Conservation (phyloP, 805 yeast genomes). For the Dipodascus geniculatus region DNA sequence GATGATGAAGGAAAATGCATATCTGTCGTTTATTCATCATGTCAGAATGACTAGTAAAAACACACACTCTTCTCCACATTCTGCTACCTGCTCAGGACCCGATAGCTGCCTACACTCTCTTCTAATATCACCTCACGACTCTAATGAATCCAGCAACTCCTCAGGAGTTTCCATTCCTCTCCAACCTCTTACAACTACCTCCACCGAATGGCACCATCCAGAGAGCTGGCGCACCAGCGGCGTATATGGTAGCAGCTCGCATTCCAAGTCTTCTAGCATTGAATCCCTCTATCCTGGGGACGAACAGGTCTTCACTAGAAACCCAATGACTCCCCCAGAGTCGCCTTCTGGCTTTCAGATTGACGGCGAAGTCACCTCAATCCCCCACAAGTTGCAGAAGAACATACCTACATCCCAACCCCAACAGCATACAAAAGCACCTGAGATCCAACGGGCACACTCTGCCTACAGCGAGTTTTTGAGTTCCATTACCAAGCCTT, state of each 20-base stretch:
- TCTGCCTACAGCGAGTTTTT: neutral
- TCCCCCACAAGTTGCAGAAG: neutral
- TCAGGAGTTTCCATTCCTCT: neutral
- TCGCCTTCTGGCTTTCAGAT: constrained; percentile 1
- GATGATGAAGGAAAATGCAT: constrained; percentile 21
- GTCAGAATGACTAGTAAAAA: neutral
- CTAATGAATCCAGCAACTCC: neutral
- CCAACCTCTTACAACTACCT: neutral
- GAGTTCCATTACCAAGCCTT: no score
- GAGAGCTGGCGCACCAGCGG: neutral
- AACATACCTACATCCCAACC: neutral
- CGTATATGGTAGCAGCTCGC: neutral
- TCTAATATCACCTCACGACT: neutral
- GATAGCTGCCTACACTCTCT: constrained; percentile 1
- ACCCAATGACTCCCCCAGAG: constrained; percentile 2
- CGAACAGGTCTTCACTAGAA: neutral
- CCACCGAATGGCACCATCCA: constrained; percentile 1
- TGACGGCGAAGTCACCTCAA: neutral
- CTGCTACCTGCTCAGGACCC: neutral
- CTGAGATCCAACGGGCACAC: neutral
- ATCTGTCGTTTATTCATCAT: constrained; percentile 16
- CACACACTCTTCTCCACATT: neutral
- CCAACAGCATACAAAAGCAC: neutral
- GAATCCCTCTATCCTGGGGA: neutral
- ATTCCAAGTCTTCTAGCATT: neutral